Evolutionary conservation across 2,329 filamentous ascomycete species (phyloP).

Genomic region (Epichloe uncinata): DNA sequence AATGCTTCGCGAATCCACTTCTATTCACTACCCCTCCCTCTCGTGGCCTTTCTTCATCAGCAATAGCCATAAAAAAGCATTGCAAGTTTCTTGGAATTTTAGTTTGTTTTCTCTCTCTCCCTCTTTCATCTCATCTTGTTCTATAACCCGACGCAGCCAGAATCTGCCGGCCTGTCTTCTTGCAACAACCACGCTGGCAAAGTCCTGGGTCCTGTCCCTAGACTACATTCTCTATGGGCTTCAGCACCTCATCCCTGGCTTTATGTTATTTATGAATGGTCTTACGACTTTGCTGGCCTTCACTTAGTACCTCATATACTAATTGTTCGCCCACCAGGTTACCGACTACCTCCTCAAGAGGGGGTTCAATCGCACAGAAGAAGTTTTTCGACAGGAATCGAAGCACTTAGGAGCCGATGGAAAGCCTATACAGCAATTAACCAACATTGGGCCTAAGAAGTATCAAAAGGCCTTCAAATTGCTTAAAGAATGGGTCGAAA

Average conservation of each 20-base stretch:
- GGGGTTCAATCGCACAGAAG: slow-evolving; percentile 84
- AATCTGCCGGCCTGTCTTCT: not conserved
- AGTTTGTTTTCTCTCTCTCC: not conserved
- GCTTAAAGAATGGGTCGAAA: slow-evolving; percentile 74
- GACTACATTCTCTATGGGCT: not conserved
- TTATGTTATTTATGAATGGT: not conserved
- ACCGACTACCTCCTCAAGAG: slow-evolving; percentile 95
- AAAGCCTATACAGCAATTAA: slow-evolving; percentile 54
- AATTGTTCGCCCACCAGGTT: slow-evolving; percentile 32
- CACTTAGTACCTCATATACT: slow-evolving; percentile 1
- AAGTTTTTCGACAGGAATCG: slow-evolving; percentile 83
- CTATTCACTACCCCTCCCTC: not conserved
- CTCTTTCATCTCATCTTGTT: not conserved
- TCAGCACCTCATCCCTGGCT: not conserved
- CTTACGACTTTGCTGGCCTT: not conserved
- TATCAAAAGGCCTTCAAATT: slow-evolving; percentile 64
- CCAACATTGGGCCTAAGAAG: slow-evolving; percentile 61
- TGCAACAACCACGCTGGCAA: no score
- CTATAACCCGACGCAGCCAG: not conserved
- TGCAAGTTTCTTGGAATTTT: no score
- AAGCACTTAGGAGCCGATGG: slow-evolving; percentile 71
- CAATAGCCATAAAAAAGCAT: not conserved
- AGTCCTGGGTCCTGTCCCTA: not conserved
- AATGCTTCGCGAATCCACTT: not conserved
- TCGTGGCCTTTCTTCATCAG: not conserved